phyloP scores from a whole-genome alignment of 2,329 filamentous ascomycete genomes.

The Diaporthe ampelina region DNA sequence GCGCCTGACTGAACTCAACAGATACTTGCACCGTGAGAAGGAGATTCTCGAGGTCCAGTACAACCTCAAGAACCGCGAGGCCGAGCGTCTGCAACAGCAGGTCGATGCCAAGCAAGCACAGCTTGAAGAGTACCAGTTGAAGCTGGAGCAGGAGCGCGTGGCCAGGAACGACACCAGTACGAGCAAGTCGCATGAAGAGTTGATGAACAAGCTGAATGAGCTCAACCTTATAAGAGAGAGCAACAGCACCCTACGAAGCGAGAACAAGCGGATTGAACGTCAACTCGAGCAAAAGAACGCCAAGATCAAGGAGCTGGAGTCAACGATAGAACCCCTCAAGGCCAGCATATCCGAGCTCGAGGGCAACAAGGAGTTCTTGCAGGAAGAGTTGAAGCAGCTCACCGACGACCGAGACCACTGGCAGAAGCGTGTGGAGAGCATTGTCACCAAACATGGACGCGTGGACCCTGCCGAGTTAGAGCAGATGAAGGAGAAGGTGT shows the following conservation, averaged over 20 bases:
- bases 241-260: conserved; percentile 89
- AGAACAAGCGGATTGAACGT: conserved; percentile 83
- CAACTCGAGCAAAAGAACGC: conserved; percentile 81
- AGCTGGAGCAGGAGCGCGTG: conserved; percentile 90
- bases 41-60: conserved; percentile 98
- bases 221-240: conserved; percentile 97
- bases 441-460: conserved; percentile 95
- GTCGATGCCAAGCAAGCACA: conserved; percentile 88
- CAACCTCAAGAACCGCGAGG: conserved; percentile 88
- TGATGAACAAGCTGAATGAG: conserved; percentile 95
- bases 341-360: conserved; percentile 85
- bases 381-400: conserved; percentile 89
- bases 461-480: conserved; percentile 95
- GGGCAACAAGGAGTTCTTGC: conserved; percentile 82
- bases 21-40: conserved; percentile 93
- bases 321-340: conserved; percentile 85
- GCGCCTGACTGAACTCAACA: conserved; percentile 90
- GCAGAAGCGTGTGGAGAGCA: conserved; percentile 96
- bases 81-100: conserved; percentile 90
- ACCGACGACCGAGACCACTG: conserved; percentile 94
- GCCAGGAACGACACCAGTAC: conserved; percentile 79
- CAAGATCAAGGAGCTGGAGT: conserved; percentile 81
- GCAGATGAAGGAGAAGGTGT: conserved; percentile 84
- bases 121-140: conserved; percentile 89
- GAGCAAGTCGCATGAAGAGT: conserved; percentile 85